phyloP scores from a whole-genome alignment of 2,329 filamentous ascomycete genomes.

The Acrocalymma vagum region DNA sequence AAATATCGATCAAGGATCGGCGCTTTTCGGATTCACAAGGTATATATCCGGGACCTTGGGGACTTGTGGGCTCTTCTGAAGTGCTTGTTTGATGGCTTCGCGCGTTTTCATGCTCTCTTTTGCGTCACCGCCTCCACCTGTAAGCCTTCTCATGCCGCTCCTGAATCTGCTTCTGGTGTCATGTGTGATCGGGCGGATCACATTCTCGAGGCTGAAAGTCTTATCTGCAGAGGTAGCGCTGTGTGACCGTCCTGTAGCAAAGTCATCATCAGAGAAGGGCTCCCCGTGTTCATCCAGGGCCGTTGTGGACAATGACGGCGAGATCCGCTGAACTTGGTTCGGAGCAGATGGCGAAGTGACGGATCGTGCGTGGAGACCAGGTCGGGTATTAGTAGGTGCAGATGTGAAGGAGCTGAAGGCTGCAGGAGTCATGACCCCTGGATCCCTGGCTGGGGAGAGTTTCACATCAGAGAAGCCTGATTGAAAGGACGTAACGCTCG shows the following conservation, averaged over 20 bases:
- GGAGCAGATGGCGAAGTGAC: slow-evolving; percentile 78
- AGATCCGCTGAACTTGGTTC: slow-evolving; percentile 53
- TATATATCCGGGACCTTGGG: slow-evolving; percentile 59
- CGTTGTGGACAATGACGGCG: slow-evolving; percentile 64
- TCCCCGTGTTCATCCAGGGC: slow-evolving; percentile 82
- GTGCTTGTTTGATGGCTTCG: slow-evolving; percentile 43
- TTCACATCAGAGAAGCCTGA: slow-evolving; percentile 83
- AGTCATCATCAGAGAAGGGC: slow-evolving; percentile 80
- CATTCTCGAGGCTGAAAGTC: slow-evolving; percentile 51
- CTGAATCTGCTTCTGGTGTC: slow-evolving; percentile 59
- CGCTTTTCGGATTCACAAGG: slow-evolving; percentile 47
- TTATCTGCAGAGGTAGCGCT: slow-evolving; percentile 27
- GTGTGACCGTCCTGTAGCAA: slow-evolving; percentile 56
- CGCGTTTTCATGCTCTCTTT: slow-evolving; percentile 49
- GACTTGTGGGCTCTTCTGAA: slow-evolving; percentile 56
- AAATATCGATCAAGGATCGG: slow-evolving; percentile 36
- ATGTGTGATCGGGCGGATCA: slow-evolving; percentile 67
- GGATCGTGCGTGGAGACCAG: slow-evolving; percentile 79
- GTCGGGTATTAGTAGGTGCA: slow-evolving; percentile 54
- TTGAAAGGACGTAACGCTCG: slow-evolving; percentile 79
- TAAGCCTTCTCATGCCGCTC: slow-evolving; percentile 68
- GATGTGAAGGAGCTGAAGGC: slow-evolving; percentile 55
- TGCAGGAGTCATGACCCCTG: slow-evolving; percentile 64
- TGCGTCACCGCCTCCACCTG: slow-evolving; percentile 60
- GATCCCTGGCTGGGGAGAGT: slow-evolving; percentile 64